A percentile compares a stretch with the other conserved stretches of the same genome.
These are phyloP conservation scores for Scheffersomyces lignosus DNA, from an alignment of 805 yeast species.

Conservation along the genomic window DNA sequence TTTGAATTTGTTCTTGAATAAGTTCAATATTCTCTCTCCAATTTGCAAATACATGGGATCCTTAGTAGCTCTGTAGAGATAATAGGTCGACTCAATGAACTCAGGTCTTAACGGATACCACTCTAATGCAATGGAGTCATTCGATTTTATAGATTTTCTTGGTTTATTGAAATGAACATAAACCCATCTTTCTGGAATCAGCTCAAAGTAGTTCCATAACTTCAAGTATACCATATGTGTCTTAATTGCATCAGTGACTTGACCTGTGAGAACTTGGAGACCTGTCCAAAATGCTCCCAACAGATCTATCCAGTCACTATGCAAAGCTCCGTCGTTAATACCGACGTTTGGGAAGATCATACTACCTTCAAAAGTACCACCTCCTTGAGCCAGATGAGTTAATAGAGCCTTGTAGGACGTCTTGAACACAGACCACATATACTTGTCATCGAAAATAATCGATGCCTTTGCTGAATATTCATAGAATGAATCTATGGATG, in stretches of 20 bases:
- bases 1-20: conserved; percentile 51
- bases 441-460: conserved; percentile 63
- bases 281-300: conserved; percentile 90
- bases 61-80: conserved; percentile 75
- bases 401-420: conserved; percentile 57
- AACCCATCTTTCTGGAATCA: conserved; percentile 89
- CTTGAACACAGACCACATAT: conserved; percentile 55
- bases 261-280: conserved; percentile 75
- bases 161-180: conserved; percentile 10
- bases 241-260: conserved; percentile 60
- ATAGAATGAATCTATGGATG: conserved; percentile 86
- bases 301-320: conserved; percentile 78
- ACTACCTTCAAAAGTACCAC: conserved; percentile 18
- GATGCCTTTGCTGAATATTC: conserved; percentile 83
- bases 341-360: conserved; percentile 61
- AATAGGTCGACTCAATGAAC: conserved; percentile 84
- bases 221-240: conserved; percentile 66
- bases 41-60: conserved; percentile 82
- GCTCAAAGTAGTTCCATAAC: conserved; percentile 77
- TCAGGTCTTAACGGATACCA: conserved; percentile 96
- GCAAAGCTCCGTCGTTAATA: conserved; percentile 47
- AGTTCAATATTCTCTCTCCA: conserved; percentile 64
- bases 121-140: conserved; percentile 55
- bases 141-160: neutral
- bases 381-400: conserved; percentile 38